Conservation (phyloP, 2,329 filamentous ascomycete genomes). For the Trichophyton simii region DNA sequence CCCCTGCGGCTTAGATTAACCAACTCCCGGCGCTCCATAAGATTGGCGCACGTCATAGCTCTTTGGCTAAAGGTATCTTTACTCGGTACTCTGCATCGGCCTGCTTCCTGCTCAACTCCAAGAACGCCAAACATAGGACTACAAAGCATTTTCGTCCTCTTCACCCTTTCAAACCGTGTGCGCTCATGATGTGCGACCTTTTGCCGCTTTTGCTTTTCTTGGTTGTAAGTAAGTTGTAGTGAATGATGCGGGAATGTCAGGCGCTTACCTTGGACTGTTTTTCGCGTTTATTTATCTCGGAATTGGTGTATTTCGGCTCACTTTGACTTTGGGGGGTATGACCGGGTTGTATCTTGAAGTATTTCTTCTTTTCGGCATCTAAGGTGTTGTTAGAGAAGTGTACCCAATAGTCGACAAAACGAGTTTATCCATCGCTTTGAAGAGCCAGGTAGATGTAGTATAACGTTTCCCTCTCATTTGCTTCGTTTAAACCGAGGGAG, state of each 20-base stretch:
- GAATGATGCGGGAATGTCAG: neutral
- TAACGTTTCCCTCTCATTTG: neutral
- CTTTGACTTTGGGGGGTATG: constrained; percentile 39
- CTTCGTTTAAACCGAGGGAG: neutral
- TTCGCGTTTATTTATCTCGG: constrained; percentile 9
- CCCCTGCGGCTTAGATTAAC: constrained; percentile 19
- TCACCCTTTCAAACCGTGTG: constrained; percentile 24
- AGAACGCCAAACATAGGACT: constrained; percentile 19
- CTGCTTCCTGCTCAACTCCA: constrained; percentile 21
- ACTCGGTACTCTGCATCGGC: constrained; percentile 13
- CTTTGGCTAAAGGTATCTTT: constrained; percentile 18
- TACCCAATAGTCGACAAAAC: too few species aligned
- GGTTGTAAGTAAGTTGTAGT: neutral
- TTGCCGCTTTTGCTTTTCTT: constrained; percentile 20
- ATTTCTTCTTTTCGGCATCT: constrained; percentile 46
- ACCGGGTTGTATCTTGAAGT: constrained; percentile 52
- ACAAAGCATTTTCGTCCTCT: constrained; percentile 19
- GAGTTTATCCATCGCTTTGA: too few species aligned
- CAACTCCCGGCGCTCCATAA: constrained; percentile 21
- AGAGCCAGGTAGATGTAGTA: too few species aligned
- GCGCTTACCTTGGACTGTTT: constrained; percentile 9
- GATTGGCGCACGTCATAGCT: constrained; percentile 23
- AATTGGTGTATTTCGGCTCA: constrained; percentile 13
- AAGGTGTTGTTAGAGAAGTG: neutral
- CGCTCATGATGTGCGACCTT: constrained; percentile 18